phyloP scores from a whole-genome alignment of 2,329 filamentous ascomycete genomes.

The Alternaria sp. region DNA sequence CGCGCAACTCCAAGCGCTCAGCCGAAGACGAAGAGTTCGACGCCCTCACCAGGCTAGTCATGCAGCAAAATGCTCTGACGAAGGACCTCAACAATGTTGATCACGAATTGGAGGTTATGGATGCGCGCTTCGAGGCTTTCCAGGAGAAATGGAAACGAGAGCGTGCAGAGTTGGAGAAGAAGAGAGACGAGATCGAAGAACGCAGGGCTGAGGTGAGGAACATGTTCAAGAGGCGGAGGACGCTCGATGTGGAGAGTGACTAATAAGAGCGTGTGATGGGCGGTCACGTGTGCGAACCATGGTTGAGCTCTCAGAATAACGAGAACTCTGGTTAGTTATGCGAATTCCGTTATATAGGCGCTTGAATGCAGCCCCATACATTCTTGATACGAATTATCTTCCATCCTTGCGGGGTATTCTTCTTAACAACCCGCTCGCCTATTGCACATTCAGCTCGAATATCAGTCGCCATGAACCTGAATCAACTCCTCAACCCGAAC shows the following conservation, averaged over 20 bases:
- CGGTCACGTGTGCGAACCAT: not conserved
- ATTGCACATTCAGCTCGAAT: not conserved
- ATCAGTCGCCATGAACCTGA: not conserved
- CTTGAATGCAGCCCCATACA: not conserved
- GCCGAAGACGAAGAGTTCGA: conserved; percentile 18
- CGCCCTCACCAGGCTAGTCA: conserved; percentile 2
- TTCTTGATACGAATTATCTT: not conserved
- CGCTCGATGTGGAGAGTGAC: not conserved
- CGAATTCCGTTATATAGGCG: not conserved
- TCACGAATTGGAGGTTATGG: conserved; percentile 8
- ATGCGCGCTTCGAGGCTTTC: conserved; percentile 2
- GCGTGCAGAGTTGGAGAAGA: not conserved
- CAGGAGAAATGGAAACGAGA: conserved; percentile 7
- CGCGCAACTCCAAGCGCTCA: conserved; percentile 9
- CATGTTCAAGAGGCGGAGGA: conserved; percentile 14
- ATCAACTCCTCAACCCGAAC: not conserved
- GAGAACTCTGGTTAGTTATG: not conserved
- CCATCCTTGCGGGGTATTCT: not conserved
- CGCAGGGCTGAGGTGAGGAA: conserved; percentile 7
- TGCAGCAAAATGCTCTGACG: conserved; percentile 12
- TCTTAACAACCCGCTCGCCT: not conserved
- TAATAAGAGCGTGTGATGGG: not conserved
- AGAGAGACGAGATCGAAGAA: not conserved
- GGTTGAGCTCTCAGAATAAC: not conserved
- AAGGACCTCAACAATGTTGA: conserved; percentile 11